These are phyloP conservation scores for Clavulina sp. DNA, from an alignment of 768 basidiomycete species.

Conservation along the genomic window DNA sequence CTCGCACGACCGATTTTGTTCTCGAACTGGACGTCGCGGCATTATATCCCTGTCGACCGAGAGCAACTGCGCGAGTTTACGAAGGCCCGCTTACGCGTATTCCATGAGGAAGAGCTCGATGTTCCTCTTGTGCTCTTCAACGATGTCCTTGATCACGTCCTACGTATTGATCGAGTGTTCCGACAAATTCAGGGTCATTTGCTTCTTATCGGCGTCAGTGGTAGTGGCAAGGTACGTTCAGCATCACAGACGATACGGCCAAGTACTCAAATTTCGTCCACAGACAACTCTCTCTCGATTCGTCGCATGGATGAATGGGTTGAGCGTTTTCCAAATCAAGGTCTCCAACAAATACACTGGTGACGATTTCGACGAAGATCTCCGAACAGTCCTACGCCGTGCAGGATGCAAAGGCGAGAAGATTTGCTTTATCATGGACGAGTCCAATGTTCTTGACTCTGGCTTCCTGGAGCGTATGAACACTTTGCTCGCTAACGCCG, in stretches of 20 bases:
- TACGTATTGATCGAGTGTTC: constrained; percentile 97
- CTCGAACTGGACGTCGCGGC: constrained; percentile 97
- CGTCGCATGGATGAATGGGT: constrained; percentile 99
- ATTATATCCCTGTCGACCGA: constrained; percentile 90
- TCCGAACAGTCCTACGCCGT: constrained; percentile 85
- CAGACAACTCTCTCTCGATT: constrained; percentile 96
- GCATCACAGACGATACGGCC: constrained; percentile 4
- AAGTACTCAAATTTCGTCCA: constrained; percentile 2
- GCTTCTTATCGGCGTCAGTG: constrained; percentile 92
- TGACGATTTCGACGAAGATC: constrained; percentile 96
- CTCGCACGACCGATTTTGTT: constrained; percentile 80
- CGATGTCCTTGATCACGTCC: constrained; percentile 93
- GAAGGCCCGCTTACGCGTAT: constrained; percentile 90
- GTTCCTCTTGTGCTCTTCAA: constrained; percentile 97
- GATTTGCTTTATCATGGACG: constrained; percentile 99
- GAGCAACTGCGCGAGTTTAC: constrained; percentile 89
- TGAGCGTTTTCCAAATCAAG: constrained; percentile 99
- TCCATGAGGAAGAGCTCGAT: constrained; percentile 97
- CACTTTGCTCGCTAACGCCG: constrained; percentile 95
- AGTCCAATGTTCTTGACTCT: constrained; percentile 96
- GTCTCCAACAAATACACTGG: constrained; percentile 98
- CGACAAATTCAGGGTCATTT: constrained; percentile 95
- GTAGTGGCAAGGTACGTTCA: constrained; percentile 77
- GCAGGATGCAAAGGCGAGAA: constrained; percentile 98
- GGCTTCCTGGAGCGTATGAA: constrained; percentile 99